Evolutionary conservation across 2,329 filamentous ascomycete species (phyloP), one percentile per base, ranked within the genome.

Genomic region (Penicillium sp.): DNA sequence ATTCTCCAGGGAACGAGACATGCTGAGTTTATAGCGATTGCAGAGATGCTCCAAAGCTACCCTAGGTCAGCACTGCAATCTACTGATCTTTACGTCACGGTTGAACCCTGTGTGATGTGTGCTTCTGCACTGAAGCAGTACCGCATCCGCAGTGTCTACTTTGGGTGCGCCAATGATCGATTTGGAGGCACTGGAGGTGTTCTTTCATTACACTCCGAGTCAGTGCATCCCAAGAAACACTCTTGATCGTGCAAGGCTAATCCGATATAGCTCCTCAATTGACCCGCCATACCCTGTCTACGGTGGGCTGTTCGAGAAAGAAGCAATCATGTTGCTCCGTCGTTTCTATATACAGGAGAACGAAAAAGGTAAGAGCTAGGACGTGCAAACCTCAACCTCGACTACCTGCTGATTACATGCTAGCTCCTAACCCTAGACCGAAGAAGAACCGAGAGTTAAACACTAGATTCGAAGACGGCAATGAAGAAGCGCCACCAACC

Each of bases 51-150:
- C 45, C 77, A 82, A 23, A 82, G 81, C 51, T 83, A 94, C 63
- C 82, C 88, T 52, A 82, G 85, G 34, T 82, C 82, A 13, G 84
- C 93, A 61, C 81, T 97, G 65, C 80, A 79, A 39, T 84, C 92
- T 62, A 89, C 87, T 10, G 86, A 89, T 69, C 84, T 99, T 50
- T 99, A 99, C 75, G 94, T 99, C 48, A 99, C 94, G 0, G 93
- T 99, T 53, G 95, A 99, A 76, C 94, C 94, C 5, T 99, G 94
- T 74, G 91, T 99, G 78, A 99, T 99, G 94, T 99, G 94, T 72
- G 94, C 94, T 13, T 95, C 92, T 7, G 86, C 95, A 52, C 82
- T 99, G 50, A 86, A 92, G 50, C 95, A 99, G 75, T 88, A 95
- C 63, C 85, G 87, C 15, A 92, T 99, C 74, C 85, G 89, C 60